Base-by-base conservation (phyloP, 2,329 filamentous ascomycete species). In the Apiospora marii region DNA sequence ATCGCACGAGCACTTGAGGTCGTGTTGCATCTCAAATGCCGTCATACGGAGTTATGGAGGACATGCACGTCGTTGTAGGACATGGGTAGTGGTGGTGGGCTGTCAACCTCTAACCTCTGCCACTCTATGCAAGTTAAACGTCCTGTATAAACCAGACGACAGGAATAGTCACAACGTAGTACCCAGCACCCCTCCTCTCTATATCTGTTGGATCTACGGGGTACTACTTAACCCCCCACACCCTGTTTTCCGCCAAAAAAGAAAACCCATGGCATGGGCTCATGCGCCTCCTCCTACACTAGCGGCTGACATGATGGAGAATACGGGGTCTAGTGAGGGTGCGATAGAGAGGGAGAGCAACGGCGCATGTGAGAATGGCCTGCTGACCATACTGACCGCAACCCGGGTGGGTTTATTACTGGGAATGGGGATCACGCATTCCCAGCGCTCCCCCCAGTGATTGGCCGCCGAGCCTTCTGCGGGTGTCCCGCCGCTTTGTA, bases 301-400 rank as follows among this genome's bases (percentile, higher is more conserved):
- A 64, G 58, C 58, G 58, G 58, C 58, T 64, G 58, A 24, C 34
- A 41, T n/a, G 58, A 64, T 64, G 58, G 58, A 41, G 58, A 64
- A 64, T 64, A 64, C 58, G 58, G 58, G 58, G 53, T 61, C 53
- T 61, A 22, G 27, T 37, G 53, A 61, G 53, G 58, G 58, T 64
- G 34, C 30, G 30, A 41, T 22, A 64, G 58, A 64, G 58, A 64
- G 12, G 58, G 58, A 64, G 22, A 64, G 58, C 34, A 41, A 14
- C 30, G 58, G 58, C 58, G 58, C 58, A 64, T 64, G 58, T 64
- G 58, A 64, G 58, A 64, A 41, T 64, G 58, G 34, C 58, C 58
- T 64, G 30, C 58, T 64, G 58, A 64, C 58, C 58, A 64, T 41
- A 41, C 34, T 64, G 58, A 64, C 58, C 58, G 58, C 58, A 64